Percentiles rank a stretch among this genome's conserved stretches.
Conservation (phyloP, 2,329 filamentous ascomycete species). For the Blumeria graminis region DNA sequence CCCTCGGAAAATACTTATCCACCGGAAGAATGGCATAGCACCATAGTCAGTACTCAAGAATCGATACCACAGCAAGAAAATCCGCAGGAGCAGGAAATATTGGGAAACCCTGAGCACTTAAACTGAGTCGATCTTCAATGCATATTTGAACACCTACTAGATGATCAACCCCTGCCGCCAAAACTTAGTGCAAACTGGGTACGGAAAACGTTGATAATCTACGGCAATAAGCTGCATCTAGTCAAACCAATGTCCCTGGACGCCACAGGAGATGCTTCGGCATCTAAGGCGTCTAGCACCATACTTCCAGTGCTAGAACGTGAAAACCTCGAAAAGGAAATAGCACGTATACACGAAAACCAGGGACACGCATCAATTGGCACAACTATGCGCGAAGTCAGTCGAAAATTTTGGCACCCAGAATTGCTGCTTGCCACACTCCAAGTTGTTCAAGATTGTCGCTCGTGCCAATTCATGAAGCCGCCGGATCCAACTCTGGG, state of each 20-base stretch:
- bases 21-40: not conserved
- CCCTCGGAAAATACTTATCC: not conserved
- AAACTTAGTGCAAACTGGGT: not conserved
- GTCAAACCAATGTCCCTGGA: not conserved
- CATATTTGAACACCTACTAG: not conserved
- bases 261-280: not conserved
- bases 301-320: not conserved
- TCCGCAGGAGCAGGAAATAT: not conserved
- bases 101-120: not conserved
- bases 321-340: not conserved
- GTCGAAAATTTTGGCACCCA: not conserved
- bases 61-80: not conserved
- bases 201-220: not conserved
- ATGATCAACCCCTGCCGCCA: not conserved
- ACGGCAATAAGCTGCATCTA: not conserved
- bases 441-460: not conserved
- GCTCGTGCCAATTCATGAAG: not conserved
- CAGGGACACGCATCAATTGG: not conserved
- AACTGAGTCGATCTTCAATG: not conserved
- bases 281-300: not conserved
- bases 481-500: not conserved
- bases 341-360: not conserved
- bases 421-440: not conserved
- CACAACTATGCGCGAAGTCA: not conserved
- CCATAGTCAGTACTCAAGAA: too few species aligned